Evolutionary conservation across 331 rosid genomes (phyloP), one percentile per base, ranked within the genome.

Genomic region (Quercus lobata): DNA sequence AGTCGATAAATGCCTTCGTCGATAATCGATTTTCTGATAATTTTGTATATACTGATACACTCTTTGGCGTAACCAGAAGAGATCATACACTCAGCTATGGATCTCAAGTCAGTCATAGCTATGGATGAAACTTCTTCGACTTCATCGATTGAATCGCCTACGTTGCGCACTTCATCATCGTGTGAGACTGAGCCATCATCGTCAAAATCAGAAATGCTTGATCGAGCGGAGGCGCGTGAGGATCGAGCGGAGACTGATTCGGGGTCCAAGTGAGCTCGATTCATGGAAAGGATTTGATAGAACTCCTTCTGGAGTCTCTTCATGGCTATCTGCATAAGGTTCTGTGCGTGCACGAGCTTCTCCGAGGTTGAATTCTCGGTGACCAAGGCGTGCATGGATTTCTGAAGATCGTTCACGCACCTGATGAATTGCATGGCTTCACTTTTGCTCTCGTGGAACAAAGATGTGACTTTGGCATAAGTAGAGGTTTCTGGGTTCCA

Each of bases 31-130:
- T 94, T 91, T 21, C 98, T 76, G 66, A 91, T 79, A 7, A 63
- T 29, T 19, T 34, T 87, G 80, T 94, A 94, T 15, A 89, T 85
- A 24, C 56, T 60, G 4, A 87, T 73, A 63, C 98, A 94, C 72
- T 94, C 98, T 57, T 86, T 94, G 0, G 88, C 81, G 30, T 92
- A 92, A n/a, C 98, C 98, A 29, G 89, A 82, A 2, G 97, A 86
- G 79, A 92, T 78, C 98, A 92, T 94, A 29, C 97, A 92, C 14
- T 88, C 92, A 0, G 97, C 97, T 11, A 92, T 92, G 6, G 83
- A 57, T 32, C 69, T 86, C 18, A 94, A 73, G 58, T 92, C 97
- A 24, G 57, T 75, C 89, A 87, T 84, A 63, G 84, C 91, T 1
- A 54, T 66, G 1, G 79, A 75, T 2, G 97, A 87, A 37, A 79